A percentile compares a stretch with the other conserved stretches of the same genome.
phyloP scores from a whole-genome alignment of 2,329 filamentous ascomycete genomes.

The Venturia effusa region DNA sequence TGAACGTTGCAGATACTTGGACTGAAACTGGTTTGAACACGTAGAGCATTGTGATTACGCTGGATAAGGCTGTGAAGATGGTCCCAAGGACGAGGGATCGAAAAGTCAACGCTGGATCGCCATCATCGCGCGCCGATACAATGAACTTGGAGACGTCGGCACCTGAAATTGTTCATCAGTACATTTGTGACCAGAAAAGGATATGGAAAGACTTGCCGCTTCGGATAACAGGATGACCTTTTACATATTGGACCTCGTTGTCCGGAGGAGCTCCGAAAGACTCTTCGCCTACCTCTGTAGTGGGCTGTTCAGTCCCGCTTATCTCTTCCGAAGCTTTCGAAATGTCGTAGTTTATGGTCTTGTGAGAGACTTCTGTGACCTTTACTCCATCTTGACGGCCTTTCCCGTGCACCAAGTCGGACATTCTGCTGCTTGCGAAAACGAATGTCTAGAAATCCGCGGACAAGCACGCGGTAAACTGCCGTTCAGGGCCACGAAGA shows the following conservation, averaged over 20 bases:
- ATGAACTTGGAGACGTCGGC: constrained; percentile 7
- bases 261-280: constrained; percentile 3
- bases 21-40: not conserved
- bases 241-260: constrained; percentile 1
- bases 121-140: not conserved
- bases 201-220: not conserved
- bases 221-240: not conserved
- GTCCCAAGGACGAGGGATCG: not conserved
- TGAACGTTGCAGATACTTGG: not conserved
- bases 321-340: not conserved
- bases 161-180: not conserved
- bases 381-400: not conserved
- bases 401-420: not conserved
- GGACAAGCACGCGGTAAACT: not conserved
- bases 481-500: no score
- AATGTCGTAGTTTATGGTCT: not conserved
- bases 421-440: not conserved
- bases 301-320: not conserved
- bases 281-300: not conserved
- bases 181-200: not conserved
- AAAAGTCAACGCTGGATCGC: constrained; percentile 6
- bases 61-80: not conserved
- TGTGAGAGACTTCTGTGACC: not conserved
- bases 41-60: constrained; percentile 5
- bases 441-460: not conserved